Evolutionary conservation across 176 grass and related monocot species (phyloP).

Genomic region (Tillandsia leiboldiana): DNA sequence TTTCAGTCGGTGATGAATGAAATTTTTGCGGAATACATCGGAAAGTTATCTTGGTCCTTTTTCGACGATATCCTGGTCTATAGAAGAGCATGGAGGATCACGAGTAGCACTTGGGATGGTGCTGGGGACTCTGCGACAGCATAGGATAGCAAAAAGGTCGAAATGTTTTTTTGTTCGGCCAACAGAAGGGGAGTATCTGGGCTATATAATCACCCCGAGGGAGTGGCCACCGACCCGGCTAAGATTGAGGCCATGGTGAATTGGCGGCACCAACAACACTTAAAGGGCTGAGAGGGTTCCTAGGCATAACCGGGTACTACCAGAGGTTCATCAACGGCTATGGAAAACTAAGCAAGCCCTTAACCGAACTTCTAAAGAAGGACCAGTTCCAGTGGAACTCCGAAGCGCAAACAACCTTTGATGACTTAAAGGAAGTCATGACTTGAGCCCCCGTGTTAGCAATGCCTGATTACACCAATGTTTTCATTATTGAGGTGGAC

Average conservation of each 20-base stretch:
- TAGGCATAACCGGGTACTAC: not conserved
- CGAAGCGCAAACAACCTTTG: too few species aligned
- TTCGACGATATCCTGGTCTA: too few species aligned
- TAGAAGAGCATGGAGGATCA: too few species aligned
- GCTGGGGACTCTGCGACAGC: not conserved
- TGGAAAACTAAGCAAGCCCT: not conserved
- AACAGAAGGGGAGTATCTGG: not conserved
- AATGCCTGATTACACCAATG: too few species aligned
- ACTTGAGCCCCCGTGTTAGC: too few species aligned
- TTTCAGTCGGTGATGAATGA: too few species aligned
- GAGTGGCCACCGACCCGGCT: not conserved
- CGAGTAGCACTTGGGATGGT: too few species aligned
- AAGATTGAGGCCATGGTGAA: not conserved
- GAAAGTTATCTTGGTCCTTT: too few species aligned
- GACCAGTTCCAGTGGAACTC: too few species aligned
- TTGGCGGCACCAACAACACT: not conserved
- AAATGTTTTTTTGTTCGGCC: not conserved
- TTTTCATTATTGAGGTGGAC: too few species aligned
- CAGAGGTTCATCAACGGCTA: conserved; percentile 3
- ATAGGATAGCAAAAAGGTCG: not conserved
- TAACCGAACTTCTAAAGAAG: not conserved
- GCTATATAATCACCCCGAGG: not conserved
- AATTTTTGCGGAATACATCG: too few species aligned
- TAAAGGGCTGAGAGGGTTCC: not conserved
- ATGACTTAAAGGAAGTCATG: too few species aligned